Evolutionary conservation across 2,329 filamentous ascomycete genomes (phyloP).

Genomic region (Knufia fluminis): DNA sequence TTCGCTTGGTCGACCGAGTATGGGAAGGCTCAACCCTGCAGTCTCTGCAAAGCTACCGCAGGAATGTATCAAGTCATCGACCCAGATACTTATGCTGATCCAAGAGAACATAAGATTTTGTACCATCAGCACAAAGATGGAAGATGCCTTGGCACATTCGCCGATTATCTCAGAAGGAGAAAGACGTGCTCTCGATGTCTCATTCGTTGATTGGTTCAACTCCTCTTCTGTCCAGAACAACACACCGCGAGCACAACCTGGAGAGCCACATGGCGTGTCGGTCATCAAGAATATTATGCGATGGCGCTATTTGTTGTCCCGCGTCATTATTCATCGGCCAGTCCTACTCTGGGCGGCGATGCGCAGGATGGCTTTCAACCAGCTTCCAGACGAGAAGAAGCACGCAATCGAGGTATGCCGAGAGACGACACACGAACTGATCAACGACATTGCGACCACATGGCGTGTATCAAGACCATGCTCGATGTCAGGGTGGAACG

Average conservation of each 20-base stretch:
- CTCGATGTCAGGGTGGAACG: constrained; percentile 69
- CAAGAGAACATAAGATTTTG: constrained; percentile 70
- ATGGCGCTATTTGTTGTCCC: constrained; percentile 71
- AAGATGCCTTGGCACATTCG: constrained; percentile 62
- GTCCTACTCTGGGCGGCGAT: constrained; percentile 58
- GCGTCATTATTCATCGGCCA: constrained; percentile 66
- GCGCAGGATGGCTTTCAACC: constrained; percentile 42
- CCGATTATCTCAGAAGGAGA: constrained; percentile 60
- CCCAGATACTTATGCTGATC: constrained; percentile 11
- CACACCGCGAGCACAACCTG: constrained; percentile 52
- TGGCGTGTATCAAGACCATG: constrained; percentile 39
- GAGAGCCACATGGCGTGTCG: constrained; percentile 13
- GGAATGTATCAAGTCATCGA: constrained; percentile 31
- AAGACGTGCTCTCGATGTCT: constrained; percentile 55
- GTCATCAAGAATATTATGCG: constrained; percentile 52
- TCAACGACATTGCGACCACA: constrained; percentile 61
- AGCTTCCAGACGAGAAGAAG: constrained; percentile 52
- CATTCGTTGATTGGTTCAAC: constrained; percentile 64
- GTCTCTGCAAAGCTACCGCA: constrained; percentile 57
- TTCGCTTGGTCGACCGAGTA: constrained; percentile 60
- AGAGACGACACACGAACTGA: constrained; percentile 58
- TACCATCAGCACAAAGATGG: constrained; percentile 67
- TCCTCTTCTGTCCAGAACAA: constrained; percentile 57
- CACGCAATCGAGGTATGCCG: constrained; percentile 60
- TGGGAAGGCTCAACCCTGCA: constrained; percentile 58